Evolutionary conservation across 305 asterid genomes (phyloP).

Genomic region (Andrographis paniculata): DNA sequence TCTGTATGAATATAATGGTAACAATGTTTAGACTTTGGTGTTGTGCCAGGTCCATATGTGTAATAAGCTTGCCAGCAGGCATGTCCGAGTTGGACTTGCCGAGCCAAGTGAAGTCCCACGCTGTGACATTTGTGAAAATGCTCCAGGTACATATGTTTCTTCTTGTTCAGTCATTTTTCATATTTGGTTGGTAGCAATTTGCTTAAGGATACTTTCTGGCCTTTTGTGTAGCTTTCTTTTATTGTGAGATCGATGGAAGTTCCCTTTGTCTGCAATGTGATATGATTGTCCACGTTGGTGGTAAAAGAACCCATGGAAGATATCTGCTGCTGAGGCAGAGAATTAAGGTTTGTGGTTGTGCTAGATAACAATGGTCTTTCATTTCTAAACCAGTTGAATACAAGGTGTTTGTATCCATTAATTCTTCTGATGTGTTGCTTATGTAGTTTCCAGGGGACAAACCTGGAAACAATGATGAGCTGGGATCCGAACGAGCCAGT

Average conservation of each 20-base stretch:
- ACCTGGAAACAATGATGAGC: slow-evolving; percentile 31
- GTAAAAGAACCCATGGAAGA: slow-evolving; percentile 93
- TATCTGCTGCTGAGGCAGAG: slow-evolving; percentile 91
- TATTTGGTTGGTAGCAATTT: slow-evolving; percentile 17
- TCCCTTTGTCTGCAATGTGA: slow-evolving; percentile 96
- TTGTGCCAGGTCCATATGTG: slow-evolving; percentile 80
- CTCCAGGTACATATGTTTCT: slow-evolving; percentile 67
- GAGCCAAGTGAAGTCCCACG: slow-evolving; percentile 74
- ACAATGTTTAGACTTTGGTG: slow-evolving; percentile 4
- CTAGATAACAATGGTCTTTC: slow-evolving; percentile 11
- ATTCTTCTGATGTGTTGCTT: slow-evolving; percentile 16
- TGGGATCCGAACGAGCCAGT: slow-evolving; percentile 32
- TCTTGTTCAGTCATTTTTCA: slow-evolving; percentile 16
- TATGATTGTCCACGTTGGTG: slow-evolving; percentile 92
- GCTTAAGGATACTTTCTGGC: slow-evolving; percentile 18
- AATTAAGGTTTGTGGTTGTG: slow-evolving; percentile 68
- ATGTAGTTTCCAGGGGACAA: slow-evolving; percentile 87
- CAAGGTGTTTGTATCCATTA: slow-evolving; percentile 5
- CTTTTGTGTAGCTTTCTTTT: slow-evolving; percentile 76
- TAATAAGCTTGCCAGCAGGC: slow-evolving; percentile 95
- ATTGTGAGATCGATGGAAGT: slow-evolving; percentile 92
- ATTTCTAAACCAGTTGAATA: slow-evolving; percentile 2
- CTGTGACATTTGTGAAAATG: slow-evolving; percentile 89
- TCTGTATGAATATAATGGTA: slow-evolving; percentile 2
- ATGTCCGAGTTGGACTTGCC: slow-evolving; percentile 93